Base-by-base conservation (phyloP, 768 basidiomycete genomes). In the Suillus alpinus region DNA sequence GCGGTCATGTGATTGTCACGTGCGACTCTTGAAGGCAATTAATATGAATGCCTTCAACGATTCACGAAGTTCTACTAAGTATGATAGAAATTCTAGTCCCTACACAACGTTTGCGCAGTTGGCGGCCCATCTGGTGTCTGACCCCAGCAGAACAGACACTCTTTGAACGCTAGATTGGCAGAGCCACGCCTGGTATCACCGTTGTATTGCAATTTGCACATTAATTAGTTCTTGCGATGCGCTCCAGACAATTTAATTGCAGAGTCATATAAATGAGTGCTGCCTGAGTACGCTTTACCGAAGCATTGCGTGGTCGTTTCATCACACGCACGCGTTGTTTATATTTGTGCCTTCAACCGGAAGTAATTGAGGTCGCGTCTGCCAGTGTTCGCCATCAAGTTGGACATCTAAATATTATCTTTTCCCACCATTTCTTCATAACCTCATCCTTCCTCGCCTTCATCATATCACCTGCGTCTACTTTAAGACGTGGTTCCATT, bases 1-100 rank as follows among this genome's bases (percentile, higher is more conserved):
- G 53, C 53, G 53, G 37, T 55, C 53, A 55, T 39, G 53, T 55
- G 53, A 55, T 39, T 55, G 16, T 55, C 53, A 55, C 53, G 53
- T 55, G 52, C 52, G 4, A 16, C 8, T 4, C 18, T 43, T 7
- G 34, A 10, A 32, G 32, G 7, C 47, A 49, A 49, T 49, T 29
- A 49, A 26, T 26, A 26, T 26, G 26, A 26, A 26, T 26, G 1
- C 44, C 14, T 46, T 43, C 43, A 43, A 43, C n/a, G 20, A 12
- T 26, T 26, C 26, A 26, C 26, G 26, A 26, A 26, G 26, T 26
- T 26, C 26, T 26, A 26, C 26, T 26, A 26, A 26, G 26, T 26
- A n/a, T n/a, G n/a, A n/a, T n/a, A n/a, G n/a, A n/a, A n/a, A n/a
- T n/a, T n/a, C n/a, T 26, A 26, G 26, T 26, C 26, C 26, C 26